Conservation (phyloP, 2,329 filamentous ascomycete genomes). For the Colletotrichum musae region DNA sequence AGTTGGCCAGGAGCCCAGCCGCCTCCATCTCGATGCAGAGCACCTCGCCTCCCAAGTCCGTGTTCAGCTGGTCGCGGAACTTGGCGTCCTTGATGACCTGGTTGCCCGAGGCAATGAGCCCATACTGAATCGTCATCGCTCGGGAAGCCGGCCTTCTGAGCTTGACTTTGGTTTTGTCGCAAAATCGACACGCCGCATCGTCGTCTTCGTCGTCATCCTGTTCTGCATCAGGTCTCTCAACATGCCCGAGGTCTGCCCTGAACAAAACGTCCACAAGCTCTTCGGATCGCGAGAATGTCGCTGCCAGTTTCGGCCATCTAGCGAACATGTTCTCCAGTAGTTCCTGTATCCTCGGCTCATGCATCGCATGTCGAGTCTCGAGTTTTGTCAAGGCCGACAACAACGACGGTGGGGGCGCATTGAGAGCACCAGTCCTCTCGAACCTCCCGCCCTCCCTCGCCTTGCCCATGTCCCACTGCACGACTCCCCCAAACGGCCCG, state of each 20-base stretch:
- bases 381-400: conserved; percentile 35
- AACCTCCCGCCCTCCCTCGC: conserved; percentile 26
- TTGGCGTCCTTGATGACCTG: conserved; percentile 25
- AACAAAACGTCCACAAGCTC: no score
- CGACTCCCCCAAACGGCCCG: conserved; percentile 36
- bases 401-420: fast-evolving
- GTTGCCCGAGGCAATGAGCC: conserved; percentile 42
- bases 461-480: conserved; percentile 48
- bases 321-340: no score
- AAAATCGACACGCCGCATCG: not conserved
- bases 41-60: conserved; percentile 12
- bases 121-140: conserved; percentile 30
- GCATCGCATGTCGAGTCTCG: no score
- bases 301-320: no score
- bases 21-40: conserved; percentile 49
- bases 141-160: not conserved
- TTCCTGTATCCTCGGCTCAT: no score
- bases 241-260: no score
- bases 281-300: no score
- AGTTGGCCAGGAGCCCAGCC: conserved; percentile 43
- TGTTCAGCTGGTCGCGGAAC: conserved; percentile 48
- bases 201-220: conserved; percentile 45
- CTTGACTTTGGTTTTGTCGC: not conserved
- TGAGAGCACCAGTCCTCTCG: not conserved
- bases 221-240: no score